Evolutionary conservation across 2,329 filamentous ascomycete species (phyloP).

Genomic region (Aschersonia sp.): DNA sequence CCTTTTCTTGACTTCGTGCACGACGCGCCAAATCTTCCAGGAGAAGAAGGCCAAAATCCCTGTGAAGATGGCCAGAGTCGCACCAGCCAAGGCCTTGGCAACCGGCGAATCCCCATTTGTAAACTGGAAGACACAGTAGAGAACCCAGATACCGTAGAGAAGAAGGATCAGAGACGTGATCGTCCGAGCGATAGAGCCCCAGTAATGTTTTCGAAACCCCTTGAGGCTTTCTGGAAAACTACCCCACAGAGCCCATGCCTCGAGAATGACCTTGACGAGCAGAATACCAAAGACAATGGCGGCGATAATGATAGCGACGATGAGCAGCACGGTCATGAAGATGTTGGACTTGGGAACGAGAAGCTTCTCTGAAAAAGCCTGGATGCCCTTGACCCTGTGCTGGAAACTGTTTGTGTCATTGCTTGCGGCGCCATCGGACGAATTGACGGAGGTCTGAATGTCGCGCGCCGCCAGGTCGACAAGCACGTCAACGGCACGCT

Average conservation of each 20-base stretch:
- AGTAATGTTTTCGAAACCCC: conserved; percentile 90
- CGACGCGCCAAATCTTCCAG: conserved; percentile 68
- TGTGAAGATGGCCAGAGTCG: conserved; percentile 73
- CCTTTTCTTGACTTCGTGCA: conserved; percentile 54
- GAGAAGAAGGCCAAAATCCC: conserved; percentile 68
- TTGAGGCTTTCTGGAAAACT: conserved; percentile 66
- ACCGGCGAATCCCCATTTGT: conserved; percentile 89
- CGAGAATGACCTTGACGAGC: conserved; percentile 80
- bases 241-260: conserved; percentile 80
- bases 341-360: conserved; percentile 78
- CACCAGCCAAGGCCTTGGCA: conserved; percentile 66
- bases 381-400: conserved; percentile 54
- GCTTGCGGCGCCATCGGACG: conserved; percentile 13
- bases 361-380: conserved; percentile 71
- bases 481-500: conserved; percentile 36
- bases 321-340: conserved; percentile 86
- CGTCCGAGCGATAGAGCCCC: conserved; percentile 78
- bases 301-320: conserved; percentile 78
- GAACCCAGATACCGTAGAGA: conserved; percentile 85
- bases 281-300: conserved; percentile 75
- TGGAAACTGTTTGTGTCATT: conserved; percentile 19
- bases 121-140: conserved; percentile 95
- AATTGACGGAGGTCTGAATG: conserved; percentile 29
- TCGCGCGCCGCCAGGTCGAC: conserved; percentile 38
- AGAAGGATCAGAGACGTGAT: conserved; percentile 83